phyloP scores from a whole-genome alignment of 192 early-diverging fungal species.

The Jimgerdemannia flammicorona region DNA sequence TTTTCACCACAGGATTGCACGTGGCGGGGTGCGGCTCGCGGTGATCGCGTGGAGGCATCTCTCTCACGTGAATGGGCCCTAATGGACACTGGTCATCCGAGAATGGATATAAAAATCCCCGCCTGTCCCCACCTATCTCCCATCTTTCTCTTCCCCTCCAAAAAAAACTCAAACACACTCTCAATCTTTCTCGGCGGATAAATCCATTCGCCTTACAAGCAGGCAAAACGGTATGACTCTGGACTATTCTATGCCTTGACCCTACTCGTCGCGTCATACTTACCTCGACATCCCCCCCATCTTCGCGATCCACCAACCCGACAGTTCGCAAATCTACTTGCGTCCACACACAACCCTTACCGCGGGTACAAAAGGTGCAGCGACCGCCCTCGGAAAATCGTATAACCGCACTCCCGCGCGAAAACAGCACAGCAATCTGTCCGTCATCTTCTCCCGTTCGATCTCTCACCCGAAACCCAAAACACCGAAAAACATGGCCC shows the following conservation, averaged over 20 bases:
- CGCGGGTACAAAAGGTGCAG: constrained; percentile 35
- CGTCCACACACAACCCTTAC: constrained; percentile 45
- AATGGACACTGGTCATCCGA: too few relatives aligned
- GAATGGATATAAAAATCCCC: too few relatives aligned
- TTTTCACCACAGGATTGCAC: too few relatives aligned
- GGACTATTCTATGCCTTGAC: neutral
- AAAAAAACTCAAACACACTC: too few relatives aligned
- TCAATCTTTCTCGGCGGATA: too few relatives aligned
- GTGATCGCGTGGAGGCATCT: too few relatives aligned
- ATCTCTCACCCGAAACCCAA: neutral
- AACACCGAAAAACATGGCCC: constrained; percentile 16
- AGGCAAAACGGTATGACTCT: too few relatives aligned
- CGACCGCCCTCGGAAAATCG: constrained; percentile 32
- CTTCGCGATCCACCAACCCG: neutral
- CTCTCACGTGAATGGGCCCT: too few relatives aligned
- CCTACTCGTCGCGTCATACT: neutral
- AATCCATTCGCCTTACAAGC: too few relatives aligned
- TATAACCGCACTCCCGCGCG: constrained; percentile 15
- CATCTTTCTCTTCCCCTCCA: too few relatives aligned
- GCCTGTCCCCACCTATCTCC: too few relatives aligned
- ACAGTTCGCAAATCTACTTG: constrained; percentile 41
- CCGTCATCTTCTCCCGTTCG: neutral
- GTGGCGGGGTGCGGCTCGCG: too few relatives aligned
- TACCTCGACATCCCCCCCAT: neutral
- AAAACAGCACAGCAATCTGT: neutral